Base-by-base conservation (phyloP, 2,329 filamentous ascomycete genomes). In the Sclerotinia minor region DNA sequence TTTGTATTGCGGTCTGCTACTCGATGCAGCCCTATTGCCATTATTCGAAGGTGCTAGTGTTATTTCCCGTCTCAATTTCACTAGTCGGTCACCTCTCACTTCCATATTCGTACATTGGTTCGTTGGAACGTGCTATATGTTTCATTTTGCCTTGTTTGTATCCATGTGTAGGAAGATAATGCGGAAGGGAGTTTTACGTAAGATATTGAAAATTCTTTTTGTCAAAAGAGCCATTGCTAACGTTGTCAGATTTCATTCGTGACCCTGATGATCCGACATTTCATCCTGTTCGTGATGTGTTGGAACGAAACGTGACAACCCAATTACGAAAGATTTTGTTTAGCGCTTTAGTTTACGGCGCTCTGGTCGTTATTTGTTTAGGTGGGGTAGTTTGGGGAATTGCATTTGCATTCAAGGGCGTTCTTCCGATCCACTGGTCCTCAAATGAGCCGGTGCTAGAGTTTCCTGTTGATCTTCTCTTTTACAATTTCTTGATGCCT, bases 81-180 rank as follows among this genome's bases (percentile, higher is more conserved):
- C 92, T 2, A 81, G 87, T 66, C 84, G 87, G 69, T 92, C 90
- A 69, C 95, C 95, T 0, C 85, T 94, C 72, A 97, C 93, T 0
- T 97, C 94, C 19, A 87, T 96, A 19, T 99, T 99, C 77, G 91
- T 98, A 64, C 95, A 99, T 78, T 99, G 95, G 95, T 99, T 99
- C 76, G 90, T 97, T 67, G 95, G 95, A 60, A 99, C 95, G 4
- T 96, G 94, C 71, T 99, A 99, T 79, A 99, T 99, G 96, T 99
- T 99, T 80, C 95, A 99, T 78, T 99, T 99, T 77, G 95, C 95
- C 6, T 85, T 99, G 3, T 99, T 99, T 77, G 95, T 99, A 24
- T 96, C 94, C 67, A 98, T 99, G 94, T 99, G 95, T 79, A 89
- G 95, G 71, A 97, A 97, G 81, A 97, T 98, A 69, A 92, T 99